Percentiles rank a stretch among this genome's conserved stretches.
Conservation (phyloP, 2,329 filamentous ascomycete genomes). For the Chrysosporium keratinophilum region DNA sequence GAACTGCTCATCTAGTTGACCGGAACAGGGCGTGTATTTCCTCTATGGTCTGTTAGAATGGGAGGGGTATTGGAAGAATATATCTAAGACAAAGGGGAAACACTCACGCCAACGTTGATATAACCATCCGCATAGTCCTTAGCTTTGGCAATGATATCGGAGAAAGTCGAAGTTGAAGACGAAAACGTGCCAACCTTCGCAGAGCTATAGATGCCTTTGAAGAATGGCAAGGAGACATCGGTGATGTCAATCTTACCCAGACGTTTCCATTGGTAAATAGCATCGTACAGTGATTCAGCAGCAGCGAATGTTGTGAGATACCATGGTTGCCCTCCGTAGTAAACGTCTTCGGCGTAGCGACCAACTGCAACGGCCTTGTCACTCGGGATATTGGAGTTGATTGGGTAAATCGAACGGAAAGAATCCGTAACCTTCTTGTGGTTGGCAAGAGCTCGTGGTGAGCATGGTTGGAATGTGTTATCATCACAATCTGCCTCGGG, state of each 20-base stretch:
- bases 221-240: conserved; percentile 58
- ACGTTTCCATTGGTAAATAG: conserved; percentile 58
- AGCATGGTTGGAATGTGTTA: conserved; percentile 67
- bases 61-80: not conserved
- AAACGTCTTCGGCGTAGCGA: conserved; percentile 61
- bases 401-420: conserved; percentile 58
- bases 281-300: conserved; percentile 69
- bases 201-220: conserved; percentile 52
- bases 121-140: conserved; percentile 52
- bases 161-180: conserved; percentile 39
- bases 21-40: conserved; percentile 46
- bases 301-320: conserved; percentile 64
- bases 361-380: conserved; percentile 54
- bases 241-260: conserved; percentile 56
- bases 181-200: conserved; percentile 53
- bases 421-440: conserved; percentile 66
- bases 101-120: conserved; percentile 32
- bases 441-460: conserved; percentile 55
- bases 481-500: conserved; percentile 55
- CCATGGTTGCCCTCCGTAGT: conserved; percentile 72
- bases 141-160: conserved; percentile 46
- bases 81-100: not conserved
- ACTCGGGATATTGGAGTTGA: conserved; percentile 56
- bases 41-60: conserved; percentile 10
- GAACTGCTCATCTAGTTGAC: conserved; percentile 41